phyloP scores from a whole-genome alignment of 371 early-diverging fungal species.

The Mortierella sp. region DNA sequence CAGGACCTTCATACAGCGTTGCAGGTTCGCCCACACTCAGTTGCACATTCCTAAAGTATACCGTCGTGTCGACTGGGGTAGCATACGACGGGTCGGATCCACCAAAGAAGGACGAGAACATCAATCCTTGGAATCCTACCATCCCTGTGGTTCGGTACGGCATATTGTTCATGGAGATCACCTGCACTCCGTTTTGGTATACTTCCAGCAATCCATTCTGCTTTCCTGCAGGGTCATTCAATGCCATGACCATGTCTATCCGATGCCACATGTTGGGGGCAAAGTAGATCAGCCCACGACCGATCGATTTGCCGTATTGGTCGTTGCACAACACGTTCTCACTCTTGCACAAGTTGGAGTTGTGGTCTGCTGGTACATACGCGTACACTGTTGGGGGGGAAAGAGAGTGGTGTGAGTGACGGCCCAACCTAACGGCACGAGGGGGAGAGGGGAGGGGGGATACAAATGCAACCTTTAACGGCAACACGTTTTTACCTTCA shows the following conservation, averaged over 20 bases:
- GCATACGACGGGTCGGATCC: conserved; percentile 59
- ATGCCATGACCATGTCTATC: conserved; percentile 58
- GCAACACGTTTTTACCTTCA: conserved; percentile 58
- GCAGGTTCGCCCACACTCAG: conserved; percentile 56
- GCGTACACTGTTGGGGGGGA: conserved; percentile 52
- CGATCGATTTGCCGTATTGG: conserved; percentile 62
- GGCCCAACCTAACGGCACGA: no score
- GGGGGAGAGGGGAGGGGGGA: no score
- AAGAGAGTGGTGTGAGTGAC: background rate
- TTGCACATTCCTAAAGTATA: conserved; percentile 59
- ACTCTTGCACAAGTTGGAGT: conserved; percentile 50
- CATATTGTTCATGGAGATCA: conserved; percentile 50
- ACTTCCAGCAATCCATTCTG: conserved; percentile 58
- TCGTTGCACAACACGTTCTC: conserved; percentile 56
- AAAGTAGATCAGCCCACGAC: conserved; percentile 60
- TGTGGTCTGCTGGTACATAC: conserved; percentile 55
- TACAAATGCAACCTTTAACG: no score
- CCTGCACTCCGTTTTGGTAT: conserved; percentile 57
- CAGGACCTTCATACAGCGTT: conserved; percentile 33
- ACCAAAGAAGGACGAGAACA: conserved; percentile 68
- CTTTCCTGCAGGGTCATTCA: conserved; percentile 56
- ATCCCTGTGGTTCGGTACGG: conserved; percentile 56
- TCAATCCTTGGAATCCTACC: conserved; percentile 58
- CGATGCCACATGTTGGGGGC: conserved; percentile 55
- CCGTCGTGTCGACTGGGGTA: conserved; percentile 54